Evolutionary conservation across 345 rosid genomes (phyloP).

Genomic region (Salix exigua): DNA sequence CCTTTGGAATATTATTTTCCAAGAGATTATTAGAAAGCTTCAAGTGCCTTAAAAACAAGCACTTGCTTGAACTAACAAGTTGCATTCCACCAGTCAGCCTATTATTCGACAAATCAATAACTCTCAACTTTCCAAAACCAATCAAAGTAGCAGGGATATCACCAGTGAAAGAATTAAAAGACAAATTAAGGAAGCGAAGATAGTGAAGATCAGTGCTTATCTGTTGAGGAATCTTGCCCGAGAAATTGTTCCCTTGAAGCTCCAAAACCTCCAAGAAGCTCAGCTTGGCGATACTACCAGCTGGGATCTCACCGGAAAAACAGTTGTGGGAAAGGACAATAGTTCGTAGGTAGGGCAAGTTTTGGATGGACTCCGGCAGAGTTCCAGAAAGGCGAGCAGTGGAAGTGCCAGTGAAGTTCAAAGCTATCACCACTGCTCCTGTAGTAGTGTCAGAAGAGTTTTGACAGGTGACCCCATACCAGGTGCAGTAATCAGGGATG

Average conservation of each 20-base stretch:
- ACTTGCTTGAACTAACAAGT: constrained; percentile 24
- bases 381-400: constrained; percentile 25
- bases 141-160: constrained; percentile 38
- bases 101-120: constrained; percentile 56
- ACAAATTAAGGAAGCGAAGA: constrained; percentile 48
- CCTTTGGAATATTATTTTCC: constrained; percentile 37
- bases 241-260: constrained; percentile 58
- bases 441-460: constrained; percentile 15
- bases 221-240: constrained; percentile 45
- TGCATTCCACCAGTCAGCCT: constrained; percentile 32
- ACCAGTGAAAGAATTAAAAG: constrained; percentile 48
- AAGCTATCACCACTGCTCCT: constrained; percentile 30
- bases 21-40: constrained; percentile 52
- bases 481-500: constrained; percentile 31
- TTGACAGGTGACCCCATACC: constrained; percentile 52
- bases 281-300: constrained; percentile 29
- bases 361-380: constrained; percentile 31
- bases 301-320: constrained; percentile 54
- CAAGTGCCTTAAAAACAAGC: constrained; percentile 41
- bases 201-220: constrained; percentile 25
- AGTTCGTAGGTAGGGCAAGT: constrained; percentile 32
- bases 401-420: constrained; percentile 21
- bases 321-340: constrained; percentile 38
- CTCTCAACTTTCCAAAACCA: constrained; percentile 34
- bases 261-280: constrained; percentile 42